Evolutionary conservation across 208 protist species (phyloP).

Genomic region (Acanthamoeba culbertsoni): DNA sequence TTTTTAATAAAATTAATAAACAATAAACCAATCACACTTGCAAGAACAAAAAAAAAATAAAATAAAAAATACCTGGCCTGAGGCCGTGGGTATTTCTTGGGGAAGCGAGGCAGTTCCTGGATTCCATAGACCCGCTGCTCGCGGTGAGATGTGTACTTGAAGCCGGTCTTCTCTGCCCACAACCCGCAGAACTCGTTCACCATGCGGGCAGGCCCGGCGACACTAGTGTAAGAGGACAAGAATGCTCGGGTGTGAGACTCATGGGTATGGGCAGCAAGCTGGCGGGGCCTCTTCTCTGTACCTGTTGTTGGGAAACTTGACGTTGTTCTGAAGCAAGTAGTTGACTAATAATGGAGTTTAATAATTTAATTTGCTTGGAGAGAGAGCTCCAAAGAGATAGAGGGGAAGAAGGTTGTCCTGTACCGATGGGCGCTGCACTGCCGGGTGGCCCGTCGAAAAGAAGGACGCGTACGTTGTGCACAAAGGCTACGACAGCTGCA

Average conservation of each 20-base stretch:
- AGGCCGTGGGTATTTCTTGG: neutral
- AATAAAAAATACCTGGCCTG: neutral
- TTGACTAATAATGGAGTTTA: neutral
- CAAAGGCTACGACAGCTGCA: conserved; percentile 8
- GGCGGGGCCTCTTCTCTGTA: neutral
- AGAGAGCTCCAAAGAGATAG: neutral
- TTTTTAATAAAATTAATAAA: too few species aligned
- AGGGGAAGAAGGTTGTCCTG: neutral
- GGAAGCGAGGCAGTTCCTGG: conserved; percentile 21
- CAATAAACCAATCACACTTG: too few species aligned
- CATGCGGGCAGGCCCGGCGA: neutral
- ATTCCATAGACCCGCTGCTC: conserved; percentile 23
- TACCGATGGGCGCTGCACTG: neutral
- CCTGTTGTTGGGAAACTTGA: conserved; percentile 38
- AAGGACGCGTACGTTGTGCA: conserved; percentile 19
- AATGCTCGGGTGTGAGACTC: neutral
- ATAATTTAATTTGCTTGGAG: neutral
- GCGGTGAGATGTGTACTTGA: neutral
- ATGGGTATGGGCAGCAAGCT: neutral
- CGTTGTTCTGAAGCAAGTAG: neutral
- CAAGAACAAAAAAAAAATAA: too few species aligned
- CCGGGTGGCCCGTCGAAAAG: conserved; percentile 26
- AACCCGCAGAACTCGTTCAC: conserved; percentile 26
- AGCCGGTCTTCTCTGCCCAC: conserved; percentile 17
- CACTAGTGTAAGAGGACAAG: neutral